Evolutionary conservation across 192 early-diverging fungal genomes (phyloP), one percentile per base, ranked within the genome.

Genomic region (Coemansia sp.): DNA sequence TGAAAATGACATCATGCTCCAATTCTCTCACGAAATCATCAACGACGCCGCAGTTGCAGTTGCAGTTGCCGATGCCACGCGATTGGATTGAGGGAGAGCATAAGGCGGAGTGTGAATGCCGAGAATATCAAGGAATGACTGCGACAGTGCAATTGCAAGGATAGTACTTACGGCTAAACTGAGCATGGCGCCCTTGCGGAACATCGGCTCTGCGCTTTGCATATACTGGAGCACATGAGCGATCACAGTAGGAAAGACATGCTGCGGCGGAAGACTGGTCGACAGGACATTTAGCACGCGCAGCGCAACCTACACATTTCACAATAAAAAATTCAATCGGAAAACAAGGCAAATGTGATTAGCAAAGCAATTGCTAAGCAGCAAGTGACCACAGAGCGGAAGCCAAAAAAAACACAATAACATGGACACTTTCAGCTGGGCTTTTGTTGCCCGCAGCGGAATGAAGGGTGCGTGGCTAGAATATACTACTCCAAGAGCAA

Each of bases 161-260:
- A 31, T 53, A 53, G 51, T 73, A 81, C 79, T 72, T 81, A 89
- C 86, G 68, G 90, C 91, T 69, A 97, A 86, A 29, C 90, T 87
- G 74, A 97, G 87, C 92, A 97, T 93, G 35, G 91, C 88, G 44
- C 93, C 94, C 75, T 94, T 94, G 60, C 95, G 88, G 70, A 81
- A 88, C 53, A 84, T 81, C 40, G 92, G 91, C 53, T 92, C 86
- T 14, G 87, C 67, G 67, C 87, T 93, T 59, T 91, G 89, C 90
- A 93, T 90, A 68, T 94, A 94, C 57, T 86, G 71, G 39, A 93
- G 64, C 59, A 97, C 89, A 65, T 87, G 77, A 7, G 88, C 68
- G 62, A 92, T 85, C 51, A 92, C 88, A 29, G 87, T 75, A 11
- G 95, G 94, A 79, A 96, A 95, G 6, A 96, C 91, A 59, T 94